phyloP scores from a whole-genome alignment of 495 filamentous ascomycete species.

The Diplogelasinospora grovesii region DNA sequence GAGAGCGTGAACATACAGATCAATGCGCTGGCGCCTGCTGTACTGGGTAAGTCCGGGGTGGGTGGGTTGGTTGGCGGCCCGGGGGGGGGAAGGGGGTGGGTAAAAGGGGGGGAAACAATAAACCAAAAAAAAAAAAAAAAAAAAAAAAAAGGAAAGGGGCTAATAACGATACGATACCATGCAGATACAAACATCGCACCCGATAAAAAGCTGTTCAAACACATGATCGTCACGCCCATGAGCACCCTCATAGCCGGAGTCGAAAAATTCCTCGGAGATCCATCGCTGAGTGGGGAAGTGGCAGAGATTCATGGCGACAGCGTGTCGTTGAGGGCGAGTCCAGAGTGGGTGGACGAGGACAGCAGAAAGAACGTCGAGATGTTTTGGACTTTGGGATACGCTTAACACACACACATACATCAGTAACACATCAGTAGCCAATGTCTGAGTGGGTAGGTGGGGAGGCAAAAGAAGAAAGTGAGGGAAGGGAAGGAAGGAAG shows the following conservation, averaged over 20 bases:
- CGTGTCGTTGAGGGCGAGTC: conserved; percentile 43
- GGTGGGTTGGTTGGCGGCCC: too few relatives aligned
- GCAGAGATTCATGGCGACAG: conserved; percentile 49
- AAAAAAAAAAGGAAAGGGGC: too few relatives aligned
- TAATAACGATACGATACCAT: neutral
- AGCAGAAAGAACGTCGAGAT: conserved; percentile 43
- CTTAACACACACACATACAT: too few relatives aligned
- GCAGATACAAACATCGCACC: conserved; percentile 45
- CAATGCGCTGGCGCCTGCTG: conserved; percentile 48
- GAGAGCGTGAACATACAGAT: conserved; percentile 41
- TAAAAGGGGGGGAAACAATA: too few relatives aligned
- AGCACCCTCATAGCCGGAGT: conserved; percentile 41
- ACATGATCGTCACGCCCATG: conserved; percentile 50
- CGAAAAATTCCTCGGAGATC: conserved; percentile 34
- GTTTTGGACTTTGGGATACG: conserved; percentile 41
- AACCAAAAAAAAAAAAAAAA: too few relatives aligned
- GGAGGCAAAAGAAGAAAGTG: too few relatives aligned
- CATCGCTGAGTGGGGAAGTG: conserved; percentile 36
- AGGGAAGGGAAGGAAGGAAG: too few relatives aligned
- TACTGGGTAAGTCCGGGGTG: conserved; percentile 35
- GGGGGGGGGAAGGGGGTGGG: too few relatives aligned
- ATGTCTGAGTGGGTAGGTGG: too few relatives aligned
- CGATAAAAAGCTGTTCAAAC: conserved; percentile 36
- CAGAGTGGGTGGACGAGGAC: conserved; percentile 46
- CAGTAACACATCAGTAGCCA: too few relatives aligned